Conservation (phyloP, 2,329 filamentous ascomycete genomes). For the Daldinia sp. region DNA sequence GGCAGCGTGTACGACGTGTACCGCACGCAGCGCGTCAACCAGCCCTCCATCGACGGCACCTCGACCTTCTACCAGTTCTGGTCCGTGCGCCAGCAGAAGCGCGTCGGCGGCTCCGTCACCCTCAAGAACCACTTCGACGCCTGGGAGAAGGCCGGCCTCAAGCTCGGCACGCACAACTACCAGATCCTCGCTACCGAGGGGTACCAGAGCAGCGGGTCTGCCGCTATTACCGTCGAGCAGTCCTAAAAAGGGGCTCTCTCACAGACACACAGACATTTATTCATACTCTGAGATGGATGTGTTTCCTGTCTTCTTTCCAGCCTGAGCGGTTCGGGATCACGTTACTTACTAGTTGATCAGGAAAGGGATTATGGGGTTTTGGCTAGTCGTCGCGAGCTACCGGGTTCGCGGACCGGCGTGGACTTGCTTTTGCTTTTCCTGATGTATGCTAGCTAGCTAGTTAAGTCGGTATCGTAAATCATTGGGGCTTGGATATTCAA, state of each 20-base stretch:
- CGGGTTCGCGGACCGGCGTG: constrained; percentile 12
- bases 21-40: constrained; percentile 55
- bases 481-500: constrained; percentile 1
- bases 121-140: constrained; percentile 54
- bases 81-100: constrained; percentile 63
- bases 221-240: constrained; percentile 50
- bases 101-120: constrained; percentile 56
- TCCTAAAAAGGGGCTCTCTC: constrained; percentile 24
- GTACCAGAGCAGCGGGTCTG: constrained; percentile 63
- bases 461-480: neutral
- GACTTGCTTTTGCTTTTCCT: constrained; percentile 14
- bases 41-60: constrained; percentile 57
- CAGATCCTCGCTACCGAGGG: constrained; percentile 54
- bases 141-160: constrained; percentile 50
- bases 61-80: constrained; percentile 65
- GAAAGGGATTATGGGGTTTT: neutral
- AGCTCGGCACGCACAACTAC: constrained; percentile 53
- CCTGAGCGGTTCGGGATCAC: neutral
- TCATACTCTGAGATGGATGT: neutral
- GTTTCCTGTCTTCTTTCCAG: neutral
- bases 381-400: constrained; percentile 16
- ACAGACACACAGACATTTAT: too few relatives aligned
- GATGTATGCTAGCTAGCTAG: constrained; percentile 23
- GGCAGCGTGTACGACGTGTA: constrained; percentile 54
- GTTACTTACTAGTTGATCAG: constrained; percentile 3